Conservation (phyloP, 768 basidiomycete species). For the Podaxis sp. region DNA sequence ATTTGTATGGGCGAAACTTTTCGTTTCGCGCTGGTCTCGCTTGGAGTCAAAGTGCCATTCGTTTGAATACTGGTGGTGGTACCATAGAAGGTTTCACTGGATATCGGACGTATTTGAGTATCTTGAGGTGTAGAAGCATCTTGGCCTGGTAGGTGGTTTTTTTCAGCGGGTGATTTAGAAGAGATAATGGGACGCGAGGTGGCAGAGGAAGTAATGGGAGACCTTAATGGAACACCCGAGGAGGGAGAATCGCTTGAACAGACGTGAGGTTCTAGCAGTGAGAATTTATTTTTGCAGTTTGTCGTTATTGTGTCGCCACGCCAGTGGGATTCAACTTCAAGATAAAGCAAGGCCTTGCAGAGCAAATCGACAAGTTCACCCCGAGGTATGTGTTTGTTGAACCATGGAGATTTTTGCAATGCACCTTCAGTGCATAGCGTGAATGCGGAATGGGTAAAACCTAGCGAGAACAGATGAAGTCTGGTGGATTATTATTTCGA, state of each 20-base stretch:
- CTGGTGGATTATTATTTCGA: neutral
- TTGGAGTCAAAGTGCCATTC: slow-evolving; percentile 16
- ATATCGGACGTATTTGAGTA: neutral
- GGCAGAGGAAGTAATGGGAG: slow-evolving; percentile 16
- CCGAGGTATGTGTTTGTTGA: slow-evolving; percentile 73
- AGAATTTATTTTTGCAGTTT: slow-evolving; percentile 71
- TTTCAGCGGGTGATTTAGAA: slow-evolving; percentile 6
- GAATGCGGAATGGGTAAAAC: slow-evolving; percentile 82
- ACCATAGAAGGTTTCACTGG: slow-evolving; percentile 16
- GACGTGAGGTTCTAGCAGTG: slow-evolving; percentile 71
- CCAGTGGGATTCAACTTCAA: slow-evolving; percentile 85
- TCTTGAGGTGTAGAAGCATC: slow-evolving; percentile 8
- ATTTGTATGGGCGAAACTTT: slow-evolving; percentile 51
- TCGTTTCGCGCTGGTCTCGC: slow-evolving; percentile 40
- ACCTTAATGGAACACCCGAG: slow-evolving; percentile 21
- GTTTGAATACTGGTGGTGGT: slow-evolving; percentile 6
- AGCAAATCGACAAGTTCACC: slow-evolving; percentile 83
- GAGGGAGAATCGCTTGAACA: slow-evolving; percentile 56
- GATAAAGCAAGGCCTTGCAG: slow-evolving; percentile 76
- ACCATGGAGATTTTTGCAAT: slow-evolving; percentile 66
- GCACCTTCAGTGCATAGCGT: slow-evolving; percentile 73
- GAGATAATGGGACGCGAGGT: neutral
- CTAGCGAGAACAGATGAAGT: slow-evolving; percentile 34
- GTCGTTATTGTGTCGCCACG: slow-evolving; percentile 56
- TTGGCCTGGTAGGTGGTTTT: neutral